Evolutionary conservation across 345 rosid genomes (phyloP), one percentile per base, ranked within the genome.

Genomic region (Populus tremula): DNA sequence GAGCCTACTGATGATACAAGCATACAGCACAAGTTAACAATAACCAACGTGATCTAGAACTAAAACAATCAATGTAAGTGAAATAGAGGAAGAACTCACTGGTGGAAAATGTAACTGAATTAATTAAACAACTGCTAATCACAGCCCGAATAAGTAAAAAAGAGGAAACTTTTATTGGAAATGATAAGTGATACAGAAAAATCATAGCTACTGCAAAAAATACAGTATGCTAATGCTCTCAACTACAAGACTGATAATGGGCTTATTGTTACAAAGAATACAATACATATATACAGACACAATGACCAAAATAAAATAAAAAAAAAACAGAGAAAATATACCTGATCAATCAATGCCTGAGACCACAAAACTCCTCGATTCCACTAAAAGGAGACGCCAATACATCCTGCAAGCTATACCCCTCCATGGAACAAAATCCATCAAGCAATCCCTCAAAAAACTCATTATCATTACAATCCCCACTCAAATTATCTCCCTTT

Each of bases 401-500:
- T 64, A 87, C 59, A 69, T 86, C 92, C 67, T 82, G 85, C 69
- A 87, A 82, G 76, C 78, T 68, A 62, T 76, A 83, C 53, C 74
- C 77, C 1, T 86, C 89, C 36, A 86, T 77, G 1, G 90, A 77
- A 20, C 84, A 86, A 38, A 88, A 87, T 53, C 80, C 92, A 75
- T 85, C 85, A 25, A 88, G 88, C 79, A 87, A 75, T 6, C 87
- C 88, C 7, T 85, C 85, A 45, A 86, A 84, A 39, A 78, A 59
- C 41, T 68, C 84, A 74, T 78, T 73, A 18, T 85, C 86, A 27
- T 21, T 38, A 39, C 25, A 66, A 47, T 69, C 47, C 21, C 45
- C 75, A 10, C 68, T 38, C 43, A 69, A 11, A 11, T 69, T 86
- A 67, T 29, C 73, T 36, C 41, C 70, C 43, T 82, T 73, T 16